A percentile compares a stretch with the other conserved stretches of the same genome.
Evolutionary conservation across 2,329 filamentous ascomycete genomes (phyloP).

Genomic region (Cladosporium sp.): DNA sequence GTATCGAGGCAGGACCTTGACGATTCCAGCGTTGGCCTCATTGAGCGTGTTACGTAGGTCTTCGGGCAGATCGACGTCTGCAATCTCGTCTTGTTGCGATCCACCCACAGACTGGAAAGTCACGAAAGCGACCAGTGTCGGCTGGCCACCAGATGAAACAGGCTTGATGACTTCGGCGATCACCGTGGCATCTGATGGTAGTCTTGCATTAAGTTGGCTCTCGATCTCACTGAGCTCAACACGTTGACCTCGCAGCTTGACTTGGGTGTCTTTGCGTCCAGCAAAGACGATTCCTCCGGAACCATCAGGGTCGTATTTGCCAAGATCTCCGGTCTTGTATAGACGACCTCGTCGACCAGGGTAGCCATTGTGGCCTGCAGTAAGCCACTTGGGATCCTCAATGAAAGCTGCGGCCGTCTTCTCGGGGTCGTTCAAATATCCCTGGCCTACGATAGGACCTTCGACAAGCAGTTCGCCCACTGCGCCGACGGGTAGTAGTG

Average conservation of each 20-base stretch:
- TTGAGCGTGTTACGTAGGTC: slow-evolving; percentile 3
- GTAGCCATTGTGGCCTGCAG: slow-evolving; percentile 13
- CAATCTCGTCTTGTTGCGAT: slow-evolving; percentile 12
- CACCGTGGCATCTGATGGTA: slow-evolving; percentile 12
- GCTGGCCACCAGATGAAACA: slow-evolving; percentile 16
- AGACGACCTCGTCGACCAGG: slow-evolving; percentile 49
- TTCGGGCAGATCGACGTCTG: slow-evolving; percentile 16
- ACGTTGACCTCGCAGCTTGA: slow-evolving; percentile 67
- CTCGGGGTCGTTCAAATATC: slow-evolving; percentile 43
- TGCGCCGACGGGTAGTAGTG: slow-evolving; percentile 45
- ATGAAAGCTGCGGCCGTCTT: slow-evolving; percentile 40
- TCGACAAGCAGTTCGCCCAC: slow-evolving; percentile 53
- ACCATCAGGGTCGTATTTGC: slow-evolving; percentile 56
- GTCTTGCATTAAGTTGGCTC: slow-evolving; percentile 28
- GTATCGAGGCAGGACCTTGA: slow-evolving; percentile 33
- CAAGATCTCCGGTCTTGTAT: slow-evolving; percentile 64
- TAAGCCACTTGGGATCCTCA: slow-evolving; percentile 31
- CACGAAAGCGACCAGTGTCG: slow-evolving; percentile 26
- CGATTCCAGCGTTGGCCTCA: slow-evolving; percentile 17
- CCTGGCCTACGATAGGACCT: slow-evolving; percentile 49
- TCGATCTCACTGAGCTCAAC: slow-evolving; percentile 62
- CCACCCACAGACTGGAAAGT: slow-evolving; percentile 8
- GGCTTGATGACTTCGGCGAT: slow-evolving; percentile 19
- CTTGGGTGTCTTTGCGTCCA: slow-evolving; percentile 59
- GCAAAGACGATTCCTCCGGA: slow-evolving; percentile 54